A percentile compares a stretch with the other conserved stretches of the same genome.
These are phyloP conservation scores for Stenogyne calaminthoides DNA, from an alignment of 305 asterid species.

Conservation along the genomic window DNA sequence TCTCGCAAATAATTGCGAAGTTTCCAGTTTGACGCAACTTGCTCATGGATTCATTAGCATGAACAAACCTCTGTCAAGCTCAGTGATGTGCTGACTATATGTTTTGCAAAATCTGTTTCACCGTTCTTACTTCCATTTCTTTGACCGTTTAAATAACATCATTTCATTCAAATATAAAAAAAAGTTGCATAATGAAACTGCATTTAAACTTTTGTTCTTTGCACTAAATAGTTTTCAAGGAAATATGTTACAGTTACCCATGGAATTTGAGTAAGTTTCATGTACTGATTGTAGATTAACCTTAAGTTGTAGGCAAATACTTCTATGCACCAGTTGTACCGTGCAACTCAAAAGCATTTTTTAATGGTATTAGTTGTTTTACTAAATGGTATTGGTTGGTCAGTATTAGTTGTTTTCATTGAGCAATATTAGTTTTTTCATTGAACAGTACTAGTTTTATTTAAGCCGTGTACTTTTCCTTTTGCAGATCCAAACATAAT, in stretches of 20 bases:
- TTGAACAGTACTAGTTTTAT: background rate
- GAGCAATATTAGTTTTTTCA: too few relatives aligned
- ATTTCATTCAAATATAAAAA: constrained; percentile 15
- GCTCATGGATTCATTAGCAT: too few relatives aligned
- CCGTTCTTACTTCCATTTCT: background rate
- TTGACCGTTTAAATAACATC: background rate
- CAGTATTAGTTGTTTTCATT: too few relatives aligned
- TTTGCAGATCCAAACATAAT: constrained; percentile 90
- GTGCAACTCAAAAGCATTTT: too few relatives aligned
- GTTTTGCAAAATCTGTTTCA: background rate
- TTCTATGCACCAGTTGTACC: too few relatives aligned
- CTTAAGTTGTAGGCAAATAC: background rate
- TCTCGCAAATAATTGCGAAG: too few relatives aligned
- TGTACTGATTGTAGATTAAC: background rate
- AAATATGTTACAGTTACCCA: background rate
- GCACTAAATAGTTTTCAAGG: background rate
- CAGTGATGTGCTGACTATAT: background rate
- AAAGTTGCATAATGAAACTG: background rate
- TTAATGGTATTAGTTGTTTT: too few relatives aligned
- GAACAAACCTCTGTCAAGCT: constrained; percentile 8
- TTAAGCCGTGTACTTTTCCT: constrained; percentile 22
- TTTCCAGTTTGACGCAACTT: too few relatives aligned
- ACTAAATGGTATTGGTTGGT: too few relatives aligned
- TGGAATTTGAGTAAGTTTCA: background rate
- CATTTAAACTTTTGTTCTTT: background rate